Conservation (phyloP, 345 rosid genomes). For the Eucalyptus marginata region DNA sequence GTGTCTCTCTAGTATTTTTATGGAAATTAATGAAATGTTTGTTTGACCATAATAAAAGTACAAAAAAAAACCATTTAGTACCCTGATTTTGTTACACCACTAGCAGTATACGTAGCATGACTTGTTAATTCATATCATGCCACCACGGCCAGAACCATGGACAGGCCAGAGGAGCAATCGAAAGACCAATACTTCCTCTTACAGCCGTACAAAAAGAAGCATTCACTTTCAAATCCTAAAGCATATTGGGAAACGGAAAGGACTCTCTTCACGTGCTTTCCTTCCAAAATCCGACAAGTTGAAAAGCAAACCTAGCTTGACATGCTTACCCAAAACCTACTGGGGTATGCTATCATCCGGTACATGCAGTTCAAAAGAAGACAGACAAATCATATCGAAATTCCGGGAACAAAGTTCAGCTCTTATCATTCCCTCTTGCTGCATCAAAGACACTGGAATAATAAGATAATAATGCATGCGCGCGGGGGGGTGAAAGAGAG, state of each 20-base stretch:
- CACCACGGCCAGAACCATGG: neutral
- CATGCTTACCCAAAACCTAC: neutral
- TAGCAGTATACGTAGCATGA: neutral
- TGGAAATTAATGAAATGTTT: no score
- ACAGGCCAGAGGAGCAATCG: neutral
- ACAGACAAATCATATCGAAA: neutral
- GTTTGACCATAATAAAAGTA: neutral
- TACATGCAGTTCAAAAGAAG: neutral
- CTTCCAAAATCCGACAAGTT: neutral
- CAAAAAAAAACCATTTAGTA: neutral
- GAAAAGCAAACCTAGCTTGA: neutral
- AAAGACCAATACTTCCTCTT: neutral
- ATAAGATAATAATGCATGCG: neutral
- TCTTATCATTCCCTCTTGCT: neutral
- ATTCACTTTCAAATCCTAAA: neutral
- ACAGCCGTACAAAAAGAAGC: neutral
- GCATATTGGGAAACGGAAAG: neutral
- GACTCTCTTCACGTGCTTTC: neutral
- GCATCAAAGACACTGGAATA: neutral
- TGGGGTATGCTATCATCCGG: neutral
- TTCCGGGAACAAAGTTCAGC: neutral
- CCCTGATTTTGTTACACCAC: neutral
- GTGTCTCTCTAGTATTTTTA: neutral
- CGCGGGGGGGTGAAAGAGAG: neutral
- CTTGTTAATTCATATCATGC: neutral